Percentiles rank a stretch among this genome's conserved stretches.
These are phyloP conservation scores for Penicillium maclennaniae DNA, from an alignment of 495 filamentous ascomycete species.

Conservation along the genomic window DNA sequence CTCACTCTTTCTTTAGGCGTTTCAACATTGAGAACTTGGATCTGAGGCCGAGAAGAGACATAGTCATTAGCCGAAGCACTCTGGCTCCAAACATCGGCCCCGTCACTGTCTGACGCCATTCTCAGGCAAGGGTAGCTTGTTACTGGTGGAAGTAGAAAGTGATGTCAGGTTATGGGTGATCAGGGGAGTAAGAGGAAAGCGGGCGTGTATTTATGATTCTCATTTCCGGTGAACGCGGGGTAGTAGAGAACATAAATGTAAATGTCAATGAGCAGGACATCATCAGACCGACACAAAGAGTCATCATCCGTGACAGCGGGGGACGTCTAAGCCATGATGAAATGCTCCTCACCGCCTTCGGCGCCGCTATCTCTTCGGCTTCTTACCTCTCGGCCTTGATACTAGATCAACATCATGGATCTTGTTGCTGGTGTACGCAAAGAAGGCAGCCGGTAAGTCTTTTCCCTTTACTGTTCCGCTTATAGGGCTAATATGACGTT, in stretches of 20 bases:
- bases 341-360: conserved; percentile 22
- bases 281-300: conserved; percentile 12
- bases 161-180: conserved; percentile 5
- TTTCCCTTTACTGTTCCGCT: not conserved
- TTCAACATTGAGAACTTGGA: conserved; percentile 34
- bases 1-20: conserved; percentile 31
- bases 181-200: not conserved
- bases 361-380: not conserved
- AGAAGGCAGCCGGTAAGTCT: conserved; percentile 69
- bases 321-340: conserved; percentile 21
- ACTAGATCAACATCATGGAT: conserved; percentile 63
- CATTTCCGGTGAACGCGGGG: conserved; percentile 17
- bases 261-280: conserved; percentile 14
- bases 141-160: conserved; percentile 2
- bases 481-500: conserved; percentile 4
- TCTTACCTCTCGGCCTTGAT: not conserved
- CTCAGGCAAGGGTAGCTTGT: conserved; percentile 7
- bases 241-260: not conserved
- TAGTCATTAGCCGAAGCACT: not conserved
- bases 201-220: conserved; percentile 7
- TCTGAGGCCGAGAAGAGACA: conserved; percentile 5
- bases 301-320: conserved; percentile 15
- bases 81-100: not conserved
- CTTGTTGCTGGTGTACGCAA: conserved; percentile 89
- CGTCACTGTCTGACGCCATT: conserved; percentile 11